phyloP scores from a whole-genome alignment of 73 alveolate genomes.

The Paramecium sexaurelia region DNA sequence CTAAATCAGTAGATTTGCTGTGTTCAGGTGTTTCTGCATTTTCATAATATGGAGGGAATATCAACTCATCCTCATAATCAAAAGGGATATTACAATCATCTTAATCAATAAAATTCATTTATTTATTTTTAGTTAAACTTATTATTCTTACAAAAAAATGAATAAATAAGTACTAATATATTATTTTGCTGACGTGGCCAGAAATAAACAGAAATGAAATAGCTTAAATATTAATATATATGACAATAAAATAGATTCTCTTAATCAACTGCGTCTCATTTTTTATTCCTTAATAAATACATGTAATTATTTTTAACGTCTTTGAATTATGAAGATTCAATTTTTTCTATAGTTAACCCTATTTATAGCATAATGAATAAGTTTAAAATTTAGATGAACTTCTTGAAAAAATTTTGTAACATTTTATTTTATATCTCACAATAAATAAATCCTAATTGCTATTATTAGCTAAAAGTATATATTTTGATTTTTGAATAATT shows the following conservation, averaged over 20 bases:
- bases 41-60: background rate
- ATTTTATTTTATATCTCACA: background rate
- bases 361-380: background rate
- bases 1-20: slow-evolving; percentile 14
- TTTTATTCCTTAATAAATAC: background rate
- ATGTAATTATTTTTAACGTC: background rate
- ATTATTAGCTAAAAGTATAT: background rate
- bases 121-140: background rate
- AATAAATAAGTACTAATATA: background rate
- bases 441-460: background rate
- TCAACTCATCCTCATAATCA: background rate
- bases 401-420: background rate
- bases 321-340: background rate
- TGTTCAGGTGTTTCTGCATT: slow-evolving; percentile 4
- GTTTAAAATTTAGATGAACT: background rate
- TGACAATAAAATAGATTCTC: background rate
- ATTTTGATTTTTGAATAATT: background rate
- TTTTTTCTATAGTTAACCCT: background rate
- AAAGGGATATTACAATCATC: background rate
- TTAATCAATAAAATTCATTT: slow-evolving; percentile 35
- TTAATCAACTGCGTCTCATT: background rate
- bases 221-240: background rate
- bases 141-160: background rate
- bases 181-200: slow-evolving; percentile 43
- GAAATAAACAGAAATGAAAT: slow-evolving; percentile 5